These are phyloP conservation scores for Madurella mycetomatis DNA, from an alignment of 2,329 filamentous ascomycete genomes.

Conservation along the genomic window DNA sequence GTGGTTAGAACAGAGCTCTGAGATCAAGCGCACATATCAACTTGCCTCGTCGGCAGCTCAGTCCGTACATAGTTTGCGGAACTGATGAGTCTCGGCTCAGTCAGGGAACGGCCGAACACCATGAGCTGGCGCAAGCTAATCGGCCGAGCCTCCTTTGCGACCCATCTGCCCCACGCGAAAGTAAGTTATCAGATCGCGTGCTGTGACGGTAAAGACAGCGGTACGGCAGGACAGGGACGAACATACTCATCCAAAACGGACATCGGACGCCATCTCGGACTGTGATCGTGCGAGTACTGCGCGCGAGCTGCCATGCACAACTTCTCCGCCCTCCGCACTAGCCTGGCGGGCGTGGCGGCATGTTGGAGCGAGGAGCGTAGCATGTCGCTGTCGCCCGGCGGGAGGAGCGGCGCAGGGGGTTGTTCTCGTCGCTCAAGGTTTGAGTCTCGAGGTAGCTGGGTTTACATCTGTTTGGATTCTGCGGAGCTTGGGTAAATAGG, in stretches of 20 bases:
- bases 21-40: background rate
- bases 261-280: slow-evolving; percentile 56
- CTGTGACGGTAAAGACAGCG: slow-evolving; percentile 15
- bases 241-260: slow-evolving; percentile 59
- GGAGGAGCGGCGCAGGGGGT: slow-evolving; percentile 2
- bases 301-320: slow-evolving; percentile 15
- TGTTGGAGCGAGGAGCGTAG: slow-evolving; percentile 23
- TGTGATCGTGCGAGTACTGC: slow-evolving; percentile 22
- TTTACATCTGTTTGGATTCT: background rate
- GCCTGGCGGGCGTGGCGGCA: slow-evolving; percentile 24
- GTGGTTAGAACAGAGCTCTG: background rate
- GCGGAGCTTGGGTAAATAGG: no score
- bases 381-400: slow-evolving; percentile 29
- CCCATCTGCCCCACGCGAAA: slow-evolving; percentile 61
- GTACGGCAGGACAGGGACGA: slow-evolving; percentile 3
- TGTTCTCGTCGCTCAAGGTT: background rate
- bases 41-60: slow-evolving; percentile 78
- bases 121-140: slow-evolving; percentile 95
- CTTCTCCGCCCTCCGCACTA: slow-evolving; percentile 17
- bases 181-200: slow-evolving; percentile 8
- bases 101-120: slow-evolving; percentile 92
- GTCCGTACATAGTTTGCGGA: slow-evolving; percentile 97
- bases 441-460: background rate
- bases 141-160: slow-evolving; percentile 84
- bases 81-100: slow-evolving; percentile 81